Evolutionary conservation across 768 basidiomycete genomes (phyloP).

Genomic region (Termitomyces sp.): DNA sequence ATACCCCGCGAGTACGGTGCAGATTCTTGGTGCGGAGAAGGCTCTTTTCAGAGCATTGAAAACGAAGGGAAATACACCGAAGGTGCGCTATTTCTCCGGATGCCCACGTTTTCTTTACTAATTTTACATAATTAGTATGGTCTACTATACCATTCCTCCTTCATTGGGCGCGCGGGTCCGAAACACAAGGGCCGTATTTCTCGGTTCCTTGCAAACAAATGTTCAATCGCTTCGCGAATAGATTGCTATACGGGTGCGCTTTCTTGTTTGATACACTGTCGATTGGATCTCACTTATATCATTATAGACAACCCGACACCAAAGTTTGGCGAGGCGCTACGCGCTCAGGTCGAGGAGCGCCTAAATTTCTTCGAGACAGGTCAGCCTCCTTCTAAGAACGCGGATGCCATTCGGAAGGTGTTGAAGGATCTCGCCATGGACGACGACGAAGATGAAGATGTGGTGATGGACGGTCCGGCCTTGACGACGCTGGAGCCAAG

Average conservation of each 20-base stretch:
- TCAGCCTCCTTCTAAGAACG: slow-evolving; percentile 82
- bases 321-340: slow-evolving; percentile 93
- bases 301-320: slow-evolving; percentile 75
- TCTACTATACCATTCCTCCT: slow-evolving; percentile 94
- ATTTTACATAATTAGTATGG: slow-evolving; percentile 63
- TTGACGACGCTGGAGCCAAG: slow-evolving; percentile 60
- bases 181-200: slow-evolving; percentile 98
- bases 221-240: slow-evolving; percentile 94
- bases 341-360: slow-evolving; percentile 93
- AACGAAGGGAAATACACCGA: slow-evolving; percentile 98
- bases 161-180: slow-evolving; percentile 91
- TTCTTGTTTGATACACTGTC: background rate
- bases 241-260: slow-evolving; percentile 85
- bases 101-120: background rate
- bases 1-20: slow-evolving; percentile 97
- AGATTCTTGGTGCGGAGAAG: slow-evolving; percentile 97
- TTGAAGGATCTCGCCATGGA: slow-evolving; percentile 72
- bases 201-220: slow-evolving; percentile 98
- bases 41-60: slow-evolving; percentile 96
- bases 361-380: slow-evolving; percentile 93
- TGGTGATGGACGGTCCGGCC: slow-evolving; percentile 46
- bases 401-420: slow-evolving; percentile 90
- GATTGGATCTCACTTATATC: slow-evolving; percentile 1
- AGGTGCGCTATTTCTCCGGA: slow-evolving; percentile 41
- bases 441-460: slow-evolving; percentile 41